These are phyloP conservation scores for Vanrija humicola DNA, from an alignment of 1,284 basidiomycete species.

Conservation along the genomic window DNA sequence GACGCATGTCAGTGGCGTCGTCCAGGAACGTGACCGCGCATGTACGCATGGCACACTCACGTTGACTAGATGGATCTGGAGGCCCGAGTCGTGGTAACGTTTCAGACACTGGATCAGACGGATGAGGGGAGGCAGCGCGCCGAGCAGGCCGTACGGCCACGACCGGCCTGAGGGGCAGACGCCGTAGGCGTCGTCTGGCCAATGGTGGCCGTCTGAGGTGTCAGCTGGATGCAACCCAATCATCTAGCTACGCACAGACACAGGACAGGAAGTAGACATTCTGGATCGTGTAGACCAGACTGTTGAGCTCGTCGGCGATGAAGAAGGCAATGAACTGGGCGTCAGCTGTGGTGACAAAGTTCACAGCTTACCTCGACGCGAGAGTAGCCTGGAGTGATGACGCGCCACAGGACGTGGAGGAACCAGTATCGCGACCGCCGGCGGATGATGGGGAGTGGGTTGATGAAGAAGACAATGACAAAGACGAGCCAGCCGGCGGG, in stretches of 20 bases:
- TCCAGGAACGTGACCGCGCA: conserved; percentile 19
- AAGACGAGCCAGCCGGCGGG: conserved; percentile 79
- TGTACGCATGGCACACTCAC: conserved; percentile 61
- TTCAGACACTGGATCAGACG: conserved; percentile 82
- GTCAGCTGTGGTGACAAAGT: background rate
- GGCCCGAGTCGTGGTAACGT: conserved; percentile 73
- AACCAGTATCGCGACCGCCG: conserved; percentile 75
- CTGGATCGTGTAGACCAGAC: conserved; percentile 67
- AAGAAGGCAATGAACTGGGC: conserved; percentile 34
- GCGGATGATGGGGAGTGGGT: conserved; percentile 69
- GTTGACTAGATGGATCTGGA: conserved; percentile 78
- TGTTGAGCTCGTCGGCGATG: conserved; percentile 71
- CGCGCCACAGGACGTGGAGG: conserved; percentile 59
- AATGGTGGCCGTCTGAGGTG: conserved; percentile 30
- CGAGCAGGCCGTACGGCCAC: conserved; percentile 56
- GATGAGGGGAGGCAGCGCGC: conserved; percentile 51
- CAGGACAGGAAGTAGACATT: conserved; percentile 58
- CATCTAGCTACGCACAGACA: conserved; percentile 20
- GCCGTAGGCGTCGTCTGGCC: conserved; percentile 35
- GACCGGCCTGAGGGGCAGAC: conserved; percentile 64
- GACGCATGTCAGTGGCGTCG: too few species aligned
- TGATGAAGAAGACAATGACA: conserved; percentile 60
- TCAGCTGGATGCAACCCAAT: background rate
- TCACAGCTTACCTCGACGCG: conserved; percentile 63
- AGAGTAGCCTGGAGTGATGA: conserved; percentile 66